Conservation (phyloP, 257 asterid genomes). For the Hygrophila difformis region DNA sequence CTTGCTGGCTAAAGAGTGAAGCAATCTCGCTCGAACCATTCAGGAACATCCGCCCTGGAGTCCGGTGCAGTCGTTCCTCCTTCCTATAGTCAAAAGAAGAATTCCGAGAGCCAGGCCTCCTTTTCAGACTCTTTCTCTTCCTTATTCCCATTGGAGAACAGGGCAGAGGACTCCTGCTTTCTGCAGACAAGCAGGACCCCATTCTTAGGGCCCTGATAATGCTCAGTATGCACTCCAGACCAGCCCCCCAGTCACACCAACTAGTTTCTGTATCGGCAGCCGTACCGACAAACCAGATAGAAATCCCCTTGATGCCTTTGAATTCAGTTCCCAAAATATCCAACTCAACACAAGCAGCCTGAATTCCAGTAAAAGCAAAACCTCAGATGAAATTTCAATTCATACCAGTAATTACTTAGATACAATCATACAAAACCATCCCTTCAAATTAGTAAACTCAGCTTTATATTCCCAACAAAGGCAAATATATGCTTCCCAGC, state of each 20-base stretch:
- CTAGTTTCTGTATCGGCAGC: constrained; percentile 40
- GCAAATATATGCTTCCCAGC: constrained; percentile 9
- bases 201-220: constrained; percentile 75
- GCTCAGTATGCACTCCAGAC: constrained; percentile 66
- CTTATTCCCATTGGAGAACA: constrained; percentile 36
- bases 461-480: not conserved
- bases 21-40: constrained; percentile 75
- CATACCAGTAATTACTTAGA: no score
- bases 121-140: constrained; percentile 33
- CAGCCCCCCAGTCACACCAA: constrained; percentile 42
- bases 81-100: constrained; percentile 43
- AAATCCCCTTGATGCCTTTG: constrained; percentile 9
- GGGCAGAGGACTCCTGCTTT: constrained; percentile 68
- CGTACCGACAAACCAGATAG: constrained; percentile 29
- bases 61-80: constrained; percentile 61
- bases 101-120: constrained; percentile 30
- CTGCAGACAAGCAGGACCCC: constrained; percentile 90
- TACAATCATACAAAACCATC: no score
- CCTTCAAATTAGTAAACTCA: no score
- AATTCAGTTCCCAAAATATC: constrained; percentile 13
- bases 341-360: constrained; percentile 13
- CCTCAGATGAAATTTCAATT: no score
- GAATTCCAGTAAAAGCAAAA: constrained; percentile 2
- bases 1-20: constrained; percentile 64
- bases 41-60: constrained; percentile 62